phyloP scores from a whole-genome alignment of 495 filamentous ascomycete species.

The Xanthoparmelia taractica region DNA sequence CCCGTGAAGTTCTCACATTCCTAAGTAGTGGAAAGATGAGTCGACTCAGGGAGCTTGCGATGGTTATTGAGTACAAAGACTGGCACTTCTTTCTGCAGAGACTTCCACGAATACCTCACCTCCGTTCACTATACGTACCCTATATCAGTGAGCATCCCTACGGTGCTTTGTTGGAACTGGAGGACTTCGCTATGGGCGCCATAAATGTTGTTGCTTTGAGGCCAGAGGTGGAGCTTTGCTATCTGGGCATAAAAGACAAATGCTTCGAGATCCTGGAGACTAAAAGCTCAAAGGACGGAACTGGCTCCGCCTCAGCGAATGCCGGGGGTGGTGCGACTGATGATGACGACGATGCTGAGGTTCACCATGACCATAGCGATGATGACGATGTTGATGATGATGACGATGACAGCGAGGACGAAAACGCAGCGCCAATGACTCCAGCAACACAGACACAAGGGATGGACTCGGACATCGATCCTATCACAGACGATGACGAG shows the following conservation, averaged over 20 bases:
- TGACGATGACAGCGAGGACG: slow-evolving; percentile 41
- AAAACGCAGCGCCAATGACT: slow-evolving; percentile 22
- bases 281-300: slow-evolving; percentile 32
- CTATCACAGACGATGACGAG: slow-evolving; percentile 45
- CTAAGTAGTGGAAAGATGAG: slow-evolving; percentile 79
- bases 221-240: slow-evolving; percentile 77
- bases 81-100: slow-evolving; percentile 90
- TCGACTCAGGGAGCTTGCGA: slow-evolving; percentile 64
- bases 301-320: slow-evolving; percentile 22
- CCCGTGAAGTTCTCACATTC: slow-evolving; percentile 63
- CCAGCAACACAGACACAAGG: slow-evolving; percentile 26
- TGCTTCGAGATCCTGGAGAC: slow-evolving; percentile 84
- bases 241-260: slow-evolving; percentile 71
- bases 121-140: slow-evolving; percentile 73
- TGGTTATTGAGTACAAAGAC: slow-evolving; percentile 71
- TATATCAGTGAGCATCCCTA: slow-evolving; percentile 61
- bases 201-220: slow-evolving; percentile 78
- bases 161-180: slow-evolving; percentile 45
- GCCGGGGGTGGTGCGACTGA: slow-evolving; percentile 31
- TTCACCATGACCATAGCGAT: slow-evolving; percentile 37
- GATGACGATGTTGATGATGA: slow-evolving; percentile 40
- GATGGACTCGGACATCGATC: slow-evolving; percentile 39
- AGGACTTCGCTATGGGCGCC: slow-evolving; percentile 76
- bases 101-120: slow-evolving; percentile 64
- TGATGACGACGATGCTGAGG: slow-evolving; percentile 40